phyloP scores from a whole-genome alignment of 2,329 filamentous ascomycete species.

The Aspergillus clavatus region DNA sequence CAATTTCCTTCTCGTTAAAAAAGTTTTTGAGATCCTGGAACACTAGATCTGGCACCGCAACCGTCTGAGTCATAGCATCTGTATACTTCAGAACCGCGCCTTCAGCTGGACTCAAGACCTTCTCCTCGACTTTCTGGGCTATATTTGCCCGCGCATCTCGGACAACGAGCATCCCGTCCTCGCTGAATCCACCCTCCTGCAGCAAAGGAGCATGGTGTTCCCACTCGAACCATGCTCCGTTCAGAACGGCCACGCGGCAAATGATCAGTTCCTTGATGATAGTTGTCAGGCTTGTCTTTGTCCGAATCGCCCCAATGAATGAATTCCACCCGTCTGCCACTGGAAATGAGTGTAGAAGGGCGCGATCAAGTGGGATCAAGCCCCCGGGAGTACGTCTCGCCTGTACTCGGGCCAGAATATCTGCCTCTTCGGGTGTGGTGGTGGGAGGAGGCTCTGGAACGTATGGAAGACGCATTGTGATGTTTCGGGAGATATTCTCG shows the following conservation, averaged over 20 bases:
- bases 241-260: conserved; percentile 73
- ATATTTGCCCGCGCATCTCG: conserved; percentile 29
- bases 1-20: conserved; percentile 67
- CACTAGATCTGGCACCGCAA: conserved; percentile 63
- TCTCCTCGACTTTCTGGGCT: conserved; percentile 20
- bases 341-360: conserved; percentile 52
- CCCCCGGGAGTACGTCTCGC: conserved; percentile 47
- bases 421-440: conserved; percentile 44
- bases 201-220: conserved; percentile 72
- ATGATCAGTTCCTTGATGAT: conserved; percentile 71
- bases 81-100: conserved; percentile 68
- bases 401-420: conserved; percentile 48
- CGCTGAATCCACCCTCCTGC: conserved; percentile 52
- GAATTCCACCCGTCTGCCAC: conserved; percentile 57
- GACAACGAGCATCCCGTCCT: conserved; percentile 38
- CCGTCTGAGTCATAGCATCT: conserved; percentile 76
- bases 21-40: conserved; percentile 58
- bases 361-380: conserved; percentile 50
- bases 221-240: conserved; percentile 84
- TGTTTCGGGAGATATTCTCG: no score
- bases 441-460: conserved; percentile 48
- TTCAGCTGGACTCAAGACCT: conserved; percentile 54
- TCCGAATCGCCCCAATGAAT: conserved; percentile 54
- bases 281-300: conserved; percentile 46
- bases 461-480: conserved; percentile 53